Conservation (phyloP, 2,329 filamentous ascomycete genomes). For the Tolypocladium guangdongense region DNA sequence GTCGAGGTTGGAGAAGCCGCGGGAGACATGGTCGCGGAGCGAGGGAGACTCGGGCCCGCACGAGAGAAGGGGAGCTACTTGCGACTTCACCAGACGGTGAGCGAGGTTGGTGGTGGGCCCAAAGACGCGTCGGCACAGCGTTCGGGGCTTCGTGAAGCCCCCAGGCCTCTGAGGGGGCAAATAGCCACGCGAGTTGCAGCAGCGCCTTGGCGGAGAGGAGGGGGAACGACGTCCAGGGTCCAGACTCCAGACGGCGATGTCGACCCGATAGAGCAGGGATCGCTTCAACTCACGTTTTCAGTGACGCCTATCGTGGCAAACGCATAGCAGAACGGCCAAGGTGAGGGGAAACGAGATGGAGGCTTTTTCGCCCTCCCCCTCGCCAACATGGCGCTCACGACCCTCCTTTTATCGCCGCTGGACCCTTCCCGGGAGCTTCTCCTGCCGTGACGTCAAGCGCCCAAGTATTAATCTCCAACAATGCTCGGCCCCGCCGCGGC, state of each 20-base stretch:
- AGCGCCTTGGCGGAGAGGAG: background rate
- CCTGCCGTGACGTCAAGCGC: background rate
- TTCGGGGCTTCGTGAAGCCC: too few species aligned
- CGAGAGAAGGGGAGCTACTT: background rate
- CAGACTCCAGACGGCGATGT: background rate
- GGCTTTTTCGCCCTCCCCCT: too few species aligned
- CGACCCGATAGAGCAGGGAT: background rate
- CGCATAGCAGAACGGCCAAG: background rate
- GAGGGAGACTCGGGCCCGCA: background rate
- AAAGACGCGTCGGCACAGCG: too few species aligned
- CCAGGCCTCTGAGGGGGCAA: background rate
- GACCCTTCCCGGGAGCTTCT: background rate
- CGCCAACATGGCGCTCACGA: background rate
- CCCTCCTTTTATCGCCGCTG: background rate
- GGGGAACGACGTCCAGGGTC: background rate
- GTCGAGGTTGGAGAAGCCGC: conserved; percentile 18
- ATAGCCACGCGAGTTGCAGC: too few species aligned
- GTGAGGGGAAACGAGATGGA: background rate
- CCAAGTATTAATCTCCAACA: background rate
- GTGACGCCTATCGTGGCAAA: background rate
- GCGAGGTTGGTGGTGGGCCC: conserved; percentile 1
- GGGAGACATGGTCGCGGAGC: conserved; percentile 11
- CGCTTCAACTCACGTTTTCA: background rate
- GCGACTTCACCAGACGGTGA: background rate
- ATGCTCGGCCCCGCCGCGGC: background rate